Percentiles rank a stretch among this genome's conserved stretches.
phyloP scores from a whole-genome alignment of 306 rosid species.

The Potentilla sterilis region DNA sequence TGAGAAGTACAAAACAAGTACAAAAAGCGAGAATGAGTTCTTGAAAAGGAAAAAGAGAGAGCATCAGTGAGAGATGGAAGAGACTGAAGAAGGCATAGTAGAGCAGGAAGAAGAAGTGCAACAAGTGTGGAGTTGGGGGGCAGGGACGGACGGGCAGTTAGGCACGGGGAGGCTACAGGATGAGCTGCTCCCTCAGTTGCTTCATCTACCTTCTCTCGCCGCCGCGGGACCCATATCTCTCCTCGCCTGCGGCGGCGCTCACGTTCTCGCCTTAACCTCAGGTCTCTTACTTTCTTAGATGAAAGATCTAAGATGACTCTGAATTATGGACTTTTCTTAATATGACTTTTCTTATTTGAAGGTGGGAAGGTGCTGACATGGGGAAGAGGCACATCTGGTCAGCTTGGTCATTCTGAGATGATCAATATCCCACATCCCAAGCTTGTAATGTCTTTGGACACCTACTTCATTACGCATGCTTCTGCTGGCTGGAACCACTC shows the following conservation, averaged over 20 bases:
- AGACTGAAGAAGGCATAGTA: not conserved
- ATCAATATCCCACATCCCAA: conserved; percentile 51
- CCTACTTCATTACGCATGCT: conserved; percentile 46
- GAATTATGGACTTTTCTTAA: not conserved
- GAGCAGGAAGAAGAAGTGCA: conserved; percentile 13
- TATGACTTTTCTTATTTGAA: conserved; percentile 6
- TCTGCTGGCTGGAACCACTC: conserved; percentile 99
- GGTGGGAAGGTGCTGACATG: conserved; percentile 78
- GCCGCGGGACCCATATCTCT: conserved; percentile 40
- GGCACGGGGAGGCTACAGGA: conserved; percentile 60
- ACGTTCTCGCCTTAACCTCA: conserved; percentile 66
- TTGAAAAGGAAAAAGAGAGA: not conserved
- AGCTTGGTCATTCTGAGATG: conserved; percentile 65
- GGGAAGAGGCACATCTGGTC: conserved; percentile 92
- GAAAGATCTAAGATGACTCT: not conserved
- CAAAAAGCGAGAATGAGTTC: not conserved
- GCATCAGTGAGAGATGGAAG: conserved; percentile 15
- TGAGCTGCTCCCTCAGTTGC: conserved; percentile 59
- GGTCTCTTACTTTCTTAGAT: conserved; percentile 31
- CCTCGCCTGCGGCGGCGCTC: conserved; percentile 91
- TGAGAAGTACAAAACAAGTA: not conserved
- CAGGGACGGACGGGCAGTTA: conserved; percentile 89
- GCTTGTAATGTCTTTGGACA: conserved; percentile 48
- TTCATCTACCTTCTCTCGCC: conserved; percentile 39
- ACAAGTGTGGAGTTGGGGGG: conserved; percentile 92